These are phyloP conservation scores for Draba incana DNA, from an alignment of 345 rosid species.

Conservation along the genomic window DNA sequence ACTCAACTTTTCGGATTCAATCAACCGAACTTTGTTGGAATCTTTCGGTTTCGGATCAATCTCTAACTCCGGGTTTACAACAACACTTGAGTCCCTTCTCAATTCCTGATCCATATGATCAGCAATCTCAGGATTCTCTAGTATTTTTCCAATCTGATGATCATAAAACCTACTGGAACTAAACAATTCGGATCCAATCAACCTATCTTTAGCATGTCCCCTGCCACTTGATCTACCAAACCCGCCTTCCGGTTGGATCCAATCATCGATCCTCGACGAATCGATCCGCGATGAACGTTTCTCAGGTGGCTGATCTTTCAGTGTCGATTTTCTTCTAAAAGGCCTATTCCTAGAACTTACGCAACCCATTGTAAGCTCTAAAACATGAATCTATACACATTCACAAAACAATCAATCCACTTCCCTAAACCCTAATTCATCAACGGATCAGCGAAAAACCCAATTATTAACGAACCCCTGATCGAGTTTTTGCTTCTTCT, in stretches of 20 bases:
- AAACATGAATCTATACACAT: conserved; percentile 1
- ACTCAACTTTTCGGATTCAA: conserved; percentile 53
- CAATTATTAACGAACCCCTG: conserved; percentile 1
- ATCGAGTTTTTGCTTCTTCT: neutral
- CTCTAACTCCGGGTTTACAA: conserved; percentile 16
- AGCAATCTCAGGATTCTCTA: conserved; percentile 18
- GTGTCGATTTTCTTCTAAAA: conserved; percentile 42
- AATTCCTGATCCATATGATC: conserved; percentile 20
- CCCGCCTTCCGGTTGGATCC: conserved; percentile 39
- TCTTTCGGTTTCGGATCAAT: conserved; percentile 60
- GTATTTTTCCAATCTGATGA: conserved; percentile 33
- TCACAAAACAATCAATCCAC: neutral
- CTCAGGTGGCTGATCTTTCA: conserved; percentile 50
- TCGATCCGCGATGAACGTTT: conserved; percentile 53
- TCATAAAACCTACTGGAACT: conserved; percentile 21
- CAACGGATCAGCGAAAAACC: neutral
- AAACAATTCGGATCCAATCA: conserved; percentile 26
- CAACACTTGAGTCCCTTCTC: conserved; percentile 4
- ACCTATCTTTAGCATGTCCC: conserved; percentile 21
- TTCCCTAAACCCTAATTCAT: neutral
- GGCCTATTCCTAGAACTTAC: conserved; percentile 58
- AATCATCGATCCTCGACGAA: conserved; percentile 64
- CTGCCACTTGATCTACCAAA: conserved; percentile 24
- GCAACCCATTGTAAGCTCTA: conserved; percentile 69
- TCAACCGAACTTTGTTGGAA: conserved; percentile 53